These are phyloP conservation scores for Fusarium oxysporum DNA, from an alignment of 2,329 filamentous ascomycete genomes.

Conservation along the genomic window DNA sequence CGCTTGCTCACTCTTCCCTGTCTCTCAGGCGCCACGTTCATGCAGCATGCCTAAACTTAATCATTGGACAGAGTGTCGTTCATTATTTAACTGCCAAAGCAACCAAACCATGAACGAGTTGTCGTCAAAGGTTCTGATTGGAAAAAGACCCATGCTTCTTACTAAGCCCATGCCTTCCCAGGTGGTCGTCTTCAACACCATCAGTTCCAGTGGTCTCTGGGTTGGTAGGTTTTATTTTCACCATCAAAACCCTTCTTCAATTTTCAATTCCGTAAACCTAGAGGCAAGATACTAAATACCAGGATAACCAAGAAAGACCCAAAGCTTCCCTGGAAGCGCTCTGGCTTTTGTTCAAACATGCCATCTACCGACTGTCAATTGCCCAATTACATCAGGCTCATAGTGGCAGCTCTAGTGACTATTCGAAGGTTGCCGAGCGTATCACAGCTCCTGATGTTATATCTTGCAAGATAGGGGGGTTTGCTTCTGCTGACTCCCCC, in stretches of 20 bases:
- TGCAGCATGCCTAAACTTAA: conserved; percentile 6
- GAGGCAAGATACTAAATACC: too few relatives aligned
- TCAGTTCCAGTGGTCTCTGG: not conserved
- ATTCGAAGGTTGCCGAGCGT: not conserved
- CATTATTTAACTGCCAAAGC: conserved; percentile 2
- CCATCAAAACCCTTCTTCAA: not conserved
- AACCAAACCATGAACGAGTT: not conserved
- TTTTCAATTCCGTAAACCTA: too few relatives aligned
- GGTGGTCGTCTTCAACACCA: conserved; percentile 8
- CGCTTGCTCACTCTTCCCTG: not conserved
- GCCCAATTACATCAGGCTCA: not conserved
- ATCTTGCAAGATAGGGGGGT: not conserved
- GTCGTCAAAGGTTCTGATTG: conserved; percentile 4
- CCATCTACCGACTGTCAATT: not conserved
- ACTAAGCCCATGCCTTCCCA: not conserved
- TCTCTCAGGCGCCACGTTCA: not conserved
- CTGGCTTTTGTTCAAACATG: not conserved
- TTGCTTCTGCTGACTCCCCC: not conserved
- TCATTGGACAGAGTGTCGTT: not conserved
- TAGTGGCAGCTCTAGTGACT: too few relatives aligned
- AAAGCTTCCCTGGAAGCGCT: not conserved
- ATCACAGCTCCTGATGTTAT: not conserved
- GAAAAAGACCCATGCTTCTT: not conserved
- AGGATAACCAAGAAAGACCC: not conserved
- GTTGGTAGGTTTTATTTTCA: not conserved